Evolutionary conservation across 805 yeast species (phyloP), one percentile per base, ranked within the genome.

Genomic region (Cyberlindnera subsufficiens): DNA sequence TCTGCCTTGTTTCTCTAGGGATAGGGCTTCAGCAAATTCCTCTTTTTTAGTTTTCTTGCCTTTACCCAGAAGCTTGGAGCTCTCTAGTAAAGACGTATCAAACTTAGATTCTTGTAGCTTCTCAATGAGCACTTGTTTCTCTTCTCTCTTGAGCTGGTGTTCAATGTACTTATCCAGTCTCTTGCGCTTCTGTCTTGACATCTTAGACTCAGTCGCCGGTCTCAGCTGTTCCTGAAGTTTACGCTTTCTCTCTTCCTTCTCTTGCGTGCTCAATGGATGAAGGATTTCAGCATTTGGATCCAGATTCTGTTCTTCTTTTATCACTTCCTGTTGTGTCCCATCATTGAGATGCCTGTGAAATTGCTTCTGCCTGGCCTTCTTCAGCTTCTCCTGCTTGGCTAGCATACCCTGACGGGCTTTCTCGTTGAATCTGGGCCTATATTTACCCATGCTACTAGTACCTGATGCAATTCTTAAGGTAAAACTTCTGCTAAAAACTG

Each of bases 161-260:
- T 89, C 95, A 32, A 91, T 88, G 62, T 88, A 91, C 63, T 91
- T 91, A 48, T 91, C 97, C 35, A 91, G 66, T 44, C 98, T 67
- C 66, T 85, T 78, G 75, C 70, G 72, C 68, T 91, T 84, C 38
- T 82, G 74, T 39, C 78, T 68, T 0, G 90, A 79, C 31, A 86
- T 63, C 56, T 88, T 88, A 13, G 80, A 58, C 45, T 86, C 91
- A 42, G 75, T 68, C 42, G 72, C 73, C 35, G 86, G 82, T 22
- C 71, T 62, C 43, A 84, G 68, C 7, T 80, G 62, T 22, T 77
- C 73, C 45, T 80, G 77, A 37, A 90, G 58, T 49, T 75, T 77
- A 39, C 91, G 65, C 59, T 86, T 86, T 49, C 85, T 73, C 35
- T 73, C 75, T 27, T 64, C 72, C 52, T 75, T 78, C 53, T 87